Evolutionary conservation across 495 filamentous ascomycete genomes (phyloP).

Genomic region (Hypoxylon intermedium): DNA sequence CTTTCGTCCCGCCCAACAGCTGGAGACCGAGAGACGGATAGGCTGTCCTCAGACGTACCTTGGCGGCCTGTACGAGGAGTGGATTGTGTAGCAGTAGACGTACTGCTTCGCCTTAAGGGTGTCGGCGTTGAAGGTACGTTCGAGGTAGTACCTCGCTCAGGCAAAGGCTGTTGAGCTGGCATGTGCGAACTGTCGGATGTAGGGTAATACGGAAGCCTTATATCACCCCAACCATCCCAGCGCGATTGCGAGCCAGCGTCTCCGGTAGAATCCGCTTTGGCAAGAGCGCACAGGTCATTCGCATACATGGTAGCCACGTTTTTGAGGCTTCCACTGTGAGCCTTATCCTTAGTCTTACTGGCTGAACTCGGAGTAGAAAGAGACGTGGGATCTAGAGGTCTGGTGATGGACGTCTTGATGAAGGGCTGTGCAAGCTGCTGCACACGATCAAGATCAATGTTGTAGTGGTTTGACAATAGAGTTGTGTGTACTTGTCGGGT

Average conservation of each 20-base stretch:
- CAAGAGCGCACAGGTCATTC: constrained; percentile 77
- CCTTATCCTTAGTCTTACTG: constrained; percentile 78
- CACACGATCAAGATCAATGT: constrained; percentile 89
- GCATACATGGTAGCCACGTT: constrained; percentile 66
- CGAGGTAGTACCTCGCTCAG: constrained; percentile 30
- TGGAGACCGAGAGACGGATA: constrained; percentile 40
- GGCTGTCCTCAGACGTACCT: constrained; percentile 49
- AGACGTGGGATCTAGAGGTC: constrained; percentile 49
- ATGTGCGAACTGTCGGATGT: constrained; percentile 36
- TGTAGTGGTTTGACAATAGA: constrained; percentile 86
- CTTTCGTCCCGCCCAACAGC: constrained; percentile 60
- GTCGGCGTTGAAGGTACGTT: constrained; percentile 53
- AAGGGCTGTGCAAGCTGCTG: constrained; percentile 84
- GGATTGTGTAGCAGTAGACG: constrained; percentile 40
- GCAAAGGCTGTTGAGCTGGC: constrained; percentile 26
- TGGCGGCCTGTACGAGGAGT: constrained; percentile 47
- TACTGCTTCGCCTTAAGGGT: constrained; percentile 56
- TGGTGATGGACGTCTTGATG: constrained; percentile 64
- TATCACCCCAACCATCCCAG: constrained; percentile 58
- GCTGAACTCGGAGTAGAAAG: constrained; percentile 51
- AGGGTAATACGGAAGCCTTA: constrained; percentile 57
- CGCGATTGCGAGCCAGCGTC: constrained; percentile 32
- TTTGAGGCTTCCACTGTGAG: constrained; percentile 38
- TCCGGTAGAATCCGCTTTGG: constrained; percentile 56
- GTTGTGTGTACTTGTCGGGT: constrained; percentile 70